phyloP scores from a whole-genome alignment of 495 filamentous ascomycete genomes.

The Echria macrotheca region DNA sequence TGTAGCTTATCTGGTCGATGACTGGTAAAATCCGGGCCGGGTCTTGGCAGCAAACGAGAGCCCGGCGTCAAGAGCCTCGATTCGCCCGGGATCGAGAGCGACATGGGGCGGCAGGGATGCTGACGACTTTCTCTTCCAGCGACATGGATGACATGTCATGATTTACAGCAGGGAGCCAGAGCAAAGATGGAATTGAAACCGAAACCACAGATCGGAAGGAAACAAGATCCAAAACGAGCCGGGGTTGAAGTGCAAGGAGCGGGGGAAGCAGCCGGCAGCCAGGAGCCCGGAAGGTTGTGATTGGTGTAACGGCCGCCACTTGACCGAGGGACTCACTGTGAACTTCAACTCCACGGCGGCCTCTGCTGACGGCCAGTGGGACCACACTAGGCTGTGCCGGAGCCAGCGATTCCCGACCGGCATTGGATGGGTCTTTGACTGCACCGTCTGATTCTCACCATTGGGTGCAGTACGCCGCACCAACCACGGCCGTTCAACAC shows the following conservation, averaged over 20 bases:
- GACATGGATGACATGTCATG: neutral
- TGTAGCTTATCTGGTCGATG: constrained; percentile 2
- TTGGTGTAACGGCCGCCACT: neutral
- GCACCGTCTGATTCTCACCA: neutral
- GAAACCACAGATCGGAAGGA: neutral
- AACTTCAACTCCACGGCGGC: neutral
- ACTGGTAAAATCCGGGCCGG: neutral
- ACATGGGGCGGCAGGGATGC: constrained; percentile 11
- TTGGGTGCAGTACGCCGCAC: constrained; percentile 1
- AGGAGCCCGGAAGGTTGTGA: neutral
- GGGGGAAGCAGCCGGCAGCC: neutral
- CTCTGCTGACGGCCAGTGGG: constrained; percentile 1
- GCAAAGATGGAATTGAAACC: neutral
- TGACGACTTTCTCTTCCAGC: constrained; percentile 1
- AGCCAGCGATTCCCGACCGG: neutral
- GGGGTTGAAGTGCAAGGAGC: neutral
- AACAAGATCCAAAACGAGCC: neutral
- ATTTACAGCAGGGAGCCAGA: neutral
- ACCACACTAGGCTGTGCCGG: neutral
- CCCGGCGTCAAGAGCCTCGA: neutral
- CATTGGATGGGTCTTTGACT: neutral
- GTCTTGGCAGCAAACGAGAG: neutral
- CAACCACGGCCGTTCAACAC: neutral
- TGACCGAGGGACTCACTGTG: neutral
- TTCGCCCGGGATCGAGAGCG: constrained; percentile 5